A percentile compares a stretch with the other conserved stretches of the same genome.
Evolutionary conservation across 2,329 filamentous ascomycete species (phyloP).

Genomic region (Ophiosphaerella korrae): DNA sequence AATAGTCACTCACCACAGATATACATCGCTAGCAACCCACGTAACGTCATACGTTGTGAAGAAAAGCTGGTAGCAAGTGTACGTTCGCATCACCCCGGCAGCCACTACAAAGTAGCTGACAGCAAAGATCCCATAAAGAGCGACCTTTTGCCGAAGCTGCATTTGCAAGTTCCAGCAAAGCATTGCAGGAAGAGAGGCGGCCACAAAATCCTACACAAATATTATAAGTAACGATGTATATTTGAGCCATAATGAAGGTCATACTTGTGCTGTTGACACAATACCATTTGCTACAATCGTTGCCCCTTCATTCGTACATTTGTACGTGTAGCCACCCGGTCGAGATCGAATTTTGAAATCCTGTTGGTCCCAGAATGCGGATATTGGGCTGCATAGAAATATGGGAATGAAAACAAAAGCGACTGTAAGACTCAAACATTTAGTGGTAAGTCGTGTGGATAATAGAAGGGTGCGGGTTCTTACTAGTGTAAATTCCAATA

Average conservation of each 20-base stretch:
- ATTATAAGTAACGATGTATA: background rate
- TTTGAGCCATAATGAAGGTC: background rate
- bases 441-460: slow-evolving; percentile 7
- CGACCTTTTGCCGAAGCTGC: slow-evolving; percentile 26
- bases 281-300: slow-evolving; percentile 23
- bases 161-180: slow-evolving; percentile 33
- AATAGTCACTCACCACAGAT: slow-evolving; percentile 4
- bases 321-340: slow-evolving; percentile 19
- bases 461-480: background rate
- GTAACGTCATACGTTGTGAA: slow-evolving; percentile 33
- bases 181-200: slow-evolving; percentile 24
- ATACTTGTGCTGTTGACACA: slow-evolving; percentile 15
- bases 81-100: slow-evolving; percentile 19
- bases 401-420: slow-evolving; percentile 24
- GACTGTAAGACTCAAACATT: slow-evolving; percentile 1
- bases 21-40: slow-evolving; percentile 21
- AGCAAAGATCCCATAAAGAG: slow-evolving; percentile 27
- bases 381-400: slow-evolving; percentile 25
- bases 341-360: slow-evolving; percentile 11
- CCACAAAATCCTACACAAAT: slow-evolving; percentile 23
- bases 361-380: slow-evolving; percentile 31
- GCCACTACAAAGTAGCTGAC: slow-evolving; percentile 23
- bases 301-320: slow-evolving; percentile 28
- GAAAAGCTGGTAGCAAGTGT: slow-evolving; percentile 23
- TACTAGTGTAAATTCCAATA: slow-evolving; percentile 17